Base-by-base conservation (phyloP, 2,329 filamentous ascomycete species). In the Escovopsis sp. region DNA sequence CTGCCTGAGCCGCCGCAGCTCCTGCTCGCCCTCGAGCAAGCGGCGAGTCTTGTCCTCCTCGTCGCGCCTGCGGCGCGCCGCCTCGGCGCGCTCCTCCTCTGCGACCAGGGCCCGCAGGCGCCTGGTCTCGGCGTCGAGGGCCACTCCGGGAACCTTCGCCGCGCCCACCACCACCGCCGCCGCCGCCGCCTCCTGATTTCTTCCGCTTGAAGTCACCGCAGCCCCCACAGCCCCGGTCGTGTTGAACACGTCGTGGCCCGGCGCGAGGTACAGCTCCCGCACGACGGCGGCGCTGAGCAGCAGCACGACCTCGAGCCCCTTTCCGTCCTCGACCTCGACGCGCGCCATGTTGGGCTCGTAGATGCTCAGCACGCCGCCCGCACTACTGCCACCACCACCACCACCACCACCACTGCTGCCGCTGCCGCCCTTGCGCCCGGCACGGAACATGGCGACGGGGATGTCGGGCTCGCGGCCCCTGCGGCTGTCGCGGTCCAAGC, bases 381-480 rank as follows among this genome's bases (percentile, higher is more conserved):
- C n/a, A n/a, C n/a, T n/a, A n/a, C n/a, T n/a, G n/a, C n/a, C n/a
- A n/a, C n/a, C n/a, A n/a, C n/a, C n/a, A n/a, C n/a, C n/a, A n/a
- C n/a, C n/a, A n/a, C n/a, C n/a, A n/a, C n/a, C n/a, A n/a, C n/a
- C n/a, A n/a, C n/a, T n/a, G n/a, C n/a, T n/a, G n/a, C n/a, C n/a
- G n/a, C n/a, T n/a, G 23, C 23, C 23, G 23, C 23, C 23, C 23
- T 5, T 23, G 39, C 67, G 63, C 51, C 80, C 69, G 15, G 74
- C 72, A 50, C 82, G 79, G 68, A 88, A 94, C 53, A 96, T 73
- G 3, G 86, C 87, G n/a, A 96, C 72, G 0, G 87, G 88, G 51
- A 96, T 96, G 61, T 96, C 91, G 0, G 91, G 89, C 58, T 98
- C 91, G 58, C 85, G 89, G 65, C 72, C 83, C 67, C 85, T 85